Percentiles rank a stretch among this genome's conserved stretches.
Conservation (phyloP, 208 protist genomes). For the Leishmania guyanensis region DNA sequence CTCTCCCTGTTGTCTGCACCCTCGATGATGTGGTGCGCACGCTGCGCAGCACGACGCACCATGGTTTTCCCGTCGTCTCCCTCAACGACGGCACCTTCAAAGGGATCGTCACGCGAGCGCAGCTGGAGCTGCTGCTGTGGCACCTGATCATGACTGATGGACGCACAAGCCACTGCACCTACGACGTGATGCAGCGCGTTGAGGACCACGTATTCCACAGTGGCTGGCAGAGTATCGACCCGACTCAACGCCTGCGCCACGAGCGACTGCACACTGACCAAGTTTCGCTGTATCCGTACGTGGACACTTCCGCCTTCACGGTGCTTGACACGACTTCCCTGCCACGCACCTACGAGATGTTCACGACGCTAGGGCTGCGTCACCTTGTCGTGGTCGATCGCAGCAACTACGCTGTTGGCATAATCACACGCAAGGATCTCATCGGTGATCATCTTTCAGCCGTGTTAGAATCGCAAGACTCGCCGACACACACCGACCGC, state of each 20-base stretch:
- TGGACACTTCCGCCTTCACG: constrained; percentile 56
- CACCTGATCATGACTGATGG: constrained; percentile 41
- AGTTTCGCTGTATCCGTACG: constrained; percentile 53
- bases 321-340: constrained; percentile 51
- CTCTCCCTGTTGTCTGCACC: constrained; percentile 41
- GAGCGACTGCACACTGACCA: constrained; percentile 10
- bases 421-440: constrained; percentile 65
- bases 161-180: constrained; percentile 31
- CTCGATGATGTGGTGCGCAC: constrained; percentile 36
- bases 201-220: constrained; percentile 34
- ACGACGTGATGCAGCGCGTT: constrained; percentile 37
- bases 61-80: constrained; percentile 62
- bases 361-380: constrained; percentile 52
- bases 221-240: constrained; percentile 26
- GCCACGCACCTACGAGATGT: constrained; percentile 53
- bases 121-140: constrained; percentile 57
- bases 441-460: constrained; percentile 37
- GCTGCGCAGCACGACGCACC: constrained; percentile 36
- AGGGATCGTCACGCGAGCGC: constrained; percentile 42
- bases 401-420: constrained; percentile 44
- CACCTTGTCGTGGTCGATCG: constrained; percentile 49
- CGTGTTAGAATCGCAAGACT: constrained; percentile 1
- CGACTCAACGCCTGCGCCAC: constrained; percentile 6
- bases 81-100: constrained; percentile 53
- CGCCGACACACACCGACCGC: background rate